Percentiles rank a stretch among this genome's conserved stretches.
Evolutionary conservation across 805 yeast species (phyloP).

Genomic region (Candida arabinofermentans): DNA sequence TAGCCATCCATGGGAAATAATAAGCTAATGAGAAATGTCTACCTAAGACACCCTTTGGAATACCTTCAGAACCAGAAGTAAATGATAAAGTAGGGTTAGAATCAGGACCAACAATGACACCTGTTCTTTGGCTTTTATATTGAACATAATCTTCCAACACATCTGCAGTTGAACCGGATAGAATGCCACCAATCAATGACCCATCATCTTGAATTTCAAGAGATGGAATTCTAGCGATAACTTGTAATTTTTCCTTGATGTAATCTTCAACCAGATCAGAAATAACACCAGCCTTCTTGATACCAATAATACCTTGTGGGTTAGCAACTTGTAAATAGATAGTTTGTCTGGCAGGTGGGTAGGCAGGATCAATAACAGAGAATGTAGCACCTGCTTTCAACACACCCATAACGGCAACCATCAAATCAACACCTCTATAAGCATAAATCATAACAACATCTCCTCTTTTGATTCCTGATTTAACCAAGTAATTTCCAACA

Average conservation of each 20-base stretch:
- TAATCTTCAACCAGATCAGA: slow-evolving; percentile 76
- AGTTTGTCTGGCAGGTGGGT: slow-evolving; percentile 97
- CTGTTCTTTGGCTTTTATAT: slow-evolving; percentile 59
- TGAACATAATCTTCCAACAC: slow-evolving; percentile 43
- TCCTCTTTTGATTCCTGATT: slow-evolving; percentile 80
- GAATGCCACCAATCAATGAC: slow-evolving; percentile 55
- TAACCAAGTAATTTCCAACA: slow-evolving; percentile 82
- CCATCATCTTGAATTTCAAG: slow-evolving; percentile 79
- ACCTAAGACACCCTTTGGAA: slow-evolving; percentile 98
- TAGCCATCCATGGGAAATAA: slow-evolving; percentile 98
- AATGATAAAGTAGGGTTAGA: slow-evolving; percentile 94
- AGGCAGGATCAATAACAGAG: slow-evolving; percentile 98
- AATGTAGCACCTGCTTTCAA: slow-evolving; percentile 98
- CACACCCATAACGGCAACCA: slow-evolving; percentile 97
- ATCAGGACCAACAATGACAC: slow-evolving; percentile 95
- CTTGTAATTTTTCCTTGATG: slow-evolving; percentile 65
- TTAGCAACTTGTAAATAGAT: slow-evolving; percentile 89
- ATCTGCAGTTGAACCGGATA: slow-evolving; percentile 38
- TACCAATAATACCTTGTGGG: slow-evolving; percentile 86
- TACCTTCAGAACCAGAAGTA: slow-evolving; percentile 97
- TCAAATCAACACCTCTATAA: slow-evolving; percentile 93
- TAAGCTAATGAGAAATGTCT: slow-evolving; percentile 96
- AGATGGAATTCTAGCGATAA: slow-evolving; percentile 70
- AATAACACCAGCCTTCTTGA: slow-evolving; percentile 83
- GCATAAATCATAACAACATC: slow-evolving; percentile 98